Evolutionary conservation across 2,329 filamentous ascomycete genomes (phyloP).

Genomic region (Teratosphaeriaceae sp.): DNA sequence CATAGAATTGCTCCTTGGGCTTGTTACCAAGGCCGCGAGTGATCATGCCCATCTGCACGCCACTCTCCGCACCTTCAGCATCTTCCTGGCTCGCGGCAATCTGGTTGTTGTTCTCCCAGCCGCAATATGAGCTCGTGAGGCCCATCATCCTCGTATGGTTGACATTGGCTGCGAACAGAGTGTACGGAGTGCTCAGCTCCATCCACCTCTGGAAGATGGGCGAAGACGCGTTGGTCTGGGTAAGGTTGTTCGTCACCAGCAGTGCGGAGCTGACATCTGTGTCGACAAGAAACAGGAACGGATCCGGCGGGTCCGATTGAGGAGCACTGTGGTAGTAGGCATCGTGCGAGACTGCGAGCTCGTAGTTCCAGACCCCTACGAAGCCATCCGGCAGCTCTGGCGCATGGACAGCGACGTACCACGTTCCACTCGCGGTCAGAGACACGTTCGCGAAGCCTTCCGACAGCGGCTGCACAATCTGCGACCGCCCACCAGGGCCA

Average conservation of each 20-base stretch:
- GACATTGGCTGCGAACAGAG: constrained; percentile 66
- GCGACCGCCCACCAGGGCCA: constrained; percentile 50
- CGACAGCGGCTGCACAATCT: constrained; percentile 47
- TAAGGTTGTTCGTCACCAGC: constrained; percentile 70
- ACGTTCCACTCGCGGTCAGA: constrained; percentile 54
- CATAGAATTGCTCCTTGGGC: constrained; percentile 83
- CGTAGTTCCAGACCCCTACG: constrained; percentile 65
- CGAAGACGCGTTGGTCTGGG: constrained; percentile 40
- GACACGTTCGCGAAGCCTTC: constrained; percentile 65
- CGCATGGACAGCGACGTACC: constrained; percentile 73
- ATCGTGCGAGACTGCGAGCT: constrained; percentile 78
- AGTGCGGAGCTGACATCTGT: constrained; percentile 74
- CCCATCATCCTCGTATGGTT: constrained; percentile 58
- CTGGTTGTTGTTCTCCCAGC: constrained; percentile 56
- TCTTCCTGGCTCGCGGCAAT: constrained; percentile 44
- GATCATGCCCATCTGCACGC: constrained; percentile 55
- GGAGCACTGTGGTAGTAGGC: constrained; percentile 65
- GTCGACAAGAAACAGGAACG: constrained; percentile 72
- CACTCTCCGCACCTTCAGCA: constrained; percentile 39
- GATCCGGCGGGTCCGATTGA: constrained; percentile 40
- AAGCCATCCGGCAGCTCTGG: constrained; percentile 56
- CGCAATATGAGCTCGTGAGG: constrained; percentile 75
- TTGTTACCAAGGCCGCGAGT: constrained; percentile 57
- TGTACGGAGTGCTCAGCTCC: constrained; percentile 54
- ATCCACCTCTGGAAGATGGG: constrained; percentile 50